Conservation (phyloP, 495 filamentous ascomycete genomes). For the Daldinia vernicosa region DNA sequence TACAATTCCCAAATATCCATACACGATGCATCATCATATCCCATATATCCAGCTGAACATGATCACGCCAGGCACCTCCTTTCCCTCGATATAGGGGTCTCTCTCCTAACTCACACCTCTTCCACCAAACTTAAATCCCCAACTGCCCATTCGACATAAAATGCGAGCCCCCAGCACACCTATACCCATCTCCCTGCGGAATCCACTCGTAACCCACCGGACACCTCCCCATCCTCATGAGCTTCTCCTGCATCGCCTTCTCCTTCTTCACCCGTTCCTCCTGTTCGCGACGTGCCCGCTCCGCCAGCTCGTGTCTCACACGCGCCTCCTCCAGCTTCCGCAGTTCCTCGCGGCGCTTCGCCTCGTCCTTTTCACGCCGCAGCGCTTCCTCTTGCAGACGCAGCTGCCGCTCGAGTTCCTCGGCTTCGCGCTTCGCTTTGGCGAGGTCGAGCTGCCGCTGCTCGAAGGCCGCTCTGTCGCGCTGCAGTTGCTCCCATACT, state of each 20-base stretch:
- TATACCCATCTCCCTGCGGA: conserved; percentile 59
- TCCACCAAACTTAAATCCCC: conserved; percentile 7
- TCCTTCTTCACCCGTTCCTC: conserved; percentile 52
- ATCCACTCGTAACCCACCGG: conserved; percentile 64
- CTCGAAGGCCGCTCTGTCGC: conserved; percentile 52
- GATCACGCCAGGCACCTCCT: neutral
- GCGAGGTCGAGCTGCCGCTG: conserved; percentile 40
- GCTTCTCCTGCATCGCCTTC: conserved; percentile 52
- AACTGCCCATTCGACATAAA: conserved; percentile 50
- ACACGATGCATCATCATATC: neutral
- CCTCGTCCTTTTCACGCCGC: conserved; percentile 33
- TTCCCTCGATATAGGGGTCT: neutral
- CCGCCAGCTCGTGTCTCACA: conserved; percentile 13
- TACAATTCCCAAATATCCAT: neutral
- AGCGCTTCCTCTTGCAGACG: conserved; percentile 41
- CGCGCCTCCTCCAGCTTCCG: conserved; percentile 26
- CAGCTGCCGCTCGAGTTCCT: conserved; percentile 38
- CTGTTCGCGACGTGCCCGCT: conserved; percentile 39
- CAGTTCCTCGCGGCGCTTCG: conserved; percentile 28
- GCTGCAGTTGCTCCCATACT: conserved; percentile 68
- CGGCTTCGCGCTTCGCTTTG: conserved; percentile 15
- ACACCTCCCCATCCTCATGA: conserved; percentile 62
- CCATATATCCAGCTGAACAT: neutral
- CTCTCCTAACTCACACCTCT: neutral
- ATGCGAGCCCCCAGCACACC: conserved; percentile 64